Evolutionary conservation across 257 asterid genomes (phyloP), one percentile per base, ranked within the genome.

Genomic region (Jaltomata sinuosa): DNA sequence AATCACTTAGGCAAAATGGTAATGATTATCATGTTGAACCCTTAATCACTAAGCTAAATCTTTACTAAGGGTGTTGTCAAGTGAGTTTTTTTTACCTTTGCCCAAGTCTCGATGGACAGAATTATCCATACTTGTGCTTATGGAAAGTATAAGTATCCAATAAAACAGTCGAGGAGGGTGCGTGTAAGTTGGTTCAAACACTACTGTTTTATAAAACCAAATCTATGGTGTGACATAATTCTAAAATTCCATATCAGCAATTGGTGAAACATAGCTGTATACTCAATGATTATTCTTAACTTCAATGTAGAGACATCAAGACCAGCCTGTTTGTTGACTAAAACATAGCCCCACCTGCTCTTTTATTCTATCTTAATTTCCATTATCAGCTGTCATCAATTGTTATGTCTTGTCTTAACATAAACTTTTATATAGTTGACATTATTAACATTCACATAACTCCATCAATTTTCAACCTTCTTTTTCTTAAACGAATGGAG

Each of bases 301-400:
- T 81, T 42, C 38, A 22, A n/a, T 81, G 57, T n/a, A 36, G 36
- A 59, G 76, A 68, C 85, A 83, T 87, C 84, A 87, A 88, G 85
- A 83, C 91, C 91, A 90, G 93, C 90, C 91, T 86, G 91, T 88
- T 85, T 85, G 36, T 90, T 91, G 92, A 88, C 92, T 85, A 38
- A 54, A 29, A 47, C 81, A 1, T 47, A 27, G 14, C 61, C 81
- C 85, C 52, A 76, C 65, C 36, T 16, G 47, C 67, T n/a, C 72
- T 34, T 62, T 78, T 18, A 68, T 65, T 62, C 34, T 49, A n/a
- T 21, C 40, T 53, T 54, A 22, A 47, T 31, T 85, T 29, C 19
- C 22, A 52, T 80, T 52, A 81, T 67, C 57, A 59, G 14, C 59
- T 64, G 34, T 81, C 69, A 38, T 81, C 50, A n/a, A 22, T 85